Evolutionary conservation across 805 yeast genomes (phyloP).

Genomic region (Hermanozyma aechmeae): DNA sequence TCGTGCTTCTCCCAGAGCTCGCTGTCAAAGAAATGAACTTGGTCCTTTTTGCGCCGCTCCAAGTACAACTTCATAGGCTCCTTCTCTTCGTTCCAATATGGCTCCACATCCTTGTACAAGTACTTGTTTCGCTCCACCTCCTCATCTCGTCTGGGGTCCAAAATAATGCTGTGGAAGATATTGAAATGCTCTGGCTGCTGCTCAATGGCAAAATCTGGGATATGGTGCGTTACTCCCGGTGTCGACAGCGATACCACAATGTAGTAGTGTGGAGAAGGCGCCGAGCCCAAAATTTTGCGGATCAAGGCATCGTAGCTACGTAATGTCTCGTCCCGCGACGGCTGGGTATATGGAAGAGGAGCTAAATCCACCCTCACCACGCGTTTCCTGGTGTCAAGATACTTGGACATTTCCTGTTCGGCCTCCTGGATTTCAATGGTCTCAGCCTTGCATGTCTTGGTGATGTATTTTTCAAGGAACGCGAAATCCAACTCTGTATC

Average conservation of each 20-base stretch:
- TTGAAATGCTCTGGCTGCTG: slow-evolving; percentile 23
- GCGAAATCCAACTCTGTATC: slow-evolving; percentile 33
- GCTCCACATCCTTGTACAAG: slow-evolving; percentile 15
- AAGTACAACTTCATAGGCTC: slow-evolving; percentile 23
- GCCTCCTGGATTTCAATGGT: slow-evolving; percentile 26
- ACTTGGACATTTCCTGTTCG: slow-evolving; percentile 41
- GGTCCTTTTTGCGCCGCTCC: slow-evolving; percentile 19
- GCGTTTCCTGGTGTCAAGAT: slow-evolving; percentile 55
- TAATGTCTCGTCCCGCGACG: slow-evolving; percentile 18
- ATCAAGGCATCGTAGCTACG: slow-evolving; percentile 37
- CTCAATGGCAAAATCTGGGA: slow-evolving; percentile 19
- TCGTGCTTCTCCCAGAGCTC: slow-evolving; percentile 46
- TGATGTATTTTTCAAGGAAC: slow-evolving; percentile 31
- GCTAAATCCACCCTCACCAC: slow-evolving; percentile 53
- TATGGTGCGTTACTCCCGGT: slow-evolving; percentile 18
- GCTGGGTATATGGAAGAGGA: slow-evolving; percentile 22
- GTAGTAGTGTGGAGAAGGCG: slow-evolving; percentile 68
- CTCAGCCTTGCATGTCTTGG: slow-evolving; percentile 44
- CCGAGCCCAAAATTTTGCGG: slow-evolving; percentile 47
- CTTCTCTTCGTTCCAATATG: slow-evolving; percentile 9
- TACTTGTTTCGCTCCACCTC: slow-evolving; percentile 51
- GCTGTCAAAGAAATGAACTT: slow-evolving; percentile 32
- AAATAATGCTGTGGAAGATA: slow-evolving; percentile 50
- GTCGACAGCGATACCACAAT: slow-evolving; percentile 41
- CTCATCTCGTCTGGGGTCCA: slow-evolving; percentile 37